Conservation (phyloP, 805 yeast species). For the Tetrapisispora arboricola region DNA sequence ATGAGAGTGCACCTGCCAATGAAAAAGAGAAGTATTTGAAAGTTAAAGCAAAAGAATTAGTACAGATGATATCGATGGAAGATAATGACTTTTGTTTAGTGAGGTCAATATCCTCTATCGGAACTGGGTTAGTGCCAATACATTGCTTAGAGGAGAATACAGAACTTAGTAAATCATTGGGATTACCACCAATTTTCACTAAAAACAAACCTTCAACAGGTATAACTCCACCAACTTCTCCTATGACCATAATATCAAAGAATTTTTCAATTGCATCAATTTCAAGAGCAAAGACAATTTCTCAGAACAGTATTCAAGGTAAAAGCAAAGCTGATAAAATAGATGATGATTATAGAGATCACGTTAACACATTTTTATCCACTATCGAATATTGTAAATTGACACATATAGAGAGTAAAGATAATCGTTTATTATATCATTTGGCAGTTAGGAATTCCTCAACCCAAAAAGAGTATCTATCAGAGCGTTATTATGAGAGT, state of each 20-base stretch:
- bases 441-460: constrained; percentile 1
- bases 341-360: constrained; percentile 1
- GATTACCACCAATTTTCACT: constrained; percentile 1
- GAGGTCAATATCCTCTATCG: constrained; percentile 9
- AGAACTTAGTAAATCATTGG: constrained; percentile 2
- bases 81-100: constrained; percentile 8
- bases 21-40: neutral
- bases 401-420: constrained; percentile 7
- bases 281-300: constrained; percentile 6
- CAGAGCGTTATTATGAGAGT: constrained; percentile 15
- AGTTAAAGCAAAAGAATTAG: constrained; percentile 3
- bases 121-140: constrained; percentile 11
- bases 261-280: constrained; percentile 9
- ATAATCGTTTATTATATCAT: constrained; percentile 13
- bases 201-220: constrained; percentile 1
- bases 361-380: constrained; percentile 1
- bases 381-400: constrained; percentile 4
- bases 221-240: constrained; percentile 16
- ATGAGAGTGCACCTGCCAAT: neutral
- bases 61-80: constrained; percentile 10
- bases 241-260: constrained; percentile 11
- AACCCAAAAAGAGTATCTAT: constrained; percentile 6
- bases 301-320: neutral
- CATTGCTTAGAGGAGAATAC: constrained; percentile 7
- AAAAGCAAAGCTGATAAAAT: neutral